Base-by-base conservation (phyloP, 2,329 filamentous ascomycete genomes). In the Botrytis aclada region DNA sequence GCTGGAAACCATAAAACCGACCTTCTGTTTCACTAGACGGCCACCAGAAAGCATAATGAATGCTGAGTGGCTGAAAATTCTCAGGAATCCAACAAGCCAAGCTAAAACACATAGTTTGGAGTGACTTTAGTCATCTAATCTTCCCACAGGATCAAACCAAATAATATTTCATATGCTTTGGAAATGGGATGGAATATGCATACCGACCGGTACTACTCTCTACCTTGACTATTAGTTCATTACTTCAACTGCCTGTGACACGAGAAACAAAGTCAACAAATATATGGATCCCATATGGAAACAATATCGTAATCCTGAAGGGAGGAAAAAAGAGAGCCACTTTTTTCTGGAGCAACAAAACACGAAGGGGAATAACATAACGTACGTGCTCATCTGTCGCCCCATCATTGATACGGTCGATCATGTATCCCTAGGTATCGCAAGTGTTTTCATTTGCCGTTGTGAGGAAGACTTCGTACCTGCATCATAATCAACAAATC, bases 81-180 rank as follows among this genome's bases (percentile, higher is more conserved):
- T 39, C 12, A 56, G 41, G 34, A 29, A 39, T 41, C 39, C 51
- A 34, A 25, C 51, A 34, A 61, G 54, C 22, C 51, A 41, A 69
- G 47, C 54, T 41, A 54, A 43, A 70, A 41, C 67, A 61, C 20
- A 32, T 61, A n/a, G 32, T 20, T 56, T 37, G 22, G 22, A 66
- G 70, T 34, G 39, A 25, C 25, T 51, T 43, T 43, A 71, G 39
- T 67, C 70, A 66, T 71, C 61, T 47, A 71, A 71, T 71, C 70
- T 71, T 71, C 70, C 70, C 61, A 60, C 37, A 71, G 70, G 70
- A 71, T 67, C 70, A 66, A 56, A 8, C 14, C 20, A 54, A 41
- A 20, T 32, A 47, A 56, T 29, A 39, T 20, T 56, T n/a, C 54
- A 3, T 71, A 45, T 43, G 45, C 64, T 54, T 39, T 67, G 16